These are phyloP conservation scores for Fusarium penzigii DNA, from an alignment of 2,329 filamentous ascomycete genomes.

Conservation along the genomic window DNA sequence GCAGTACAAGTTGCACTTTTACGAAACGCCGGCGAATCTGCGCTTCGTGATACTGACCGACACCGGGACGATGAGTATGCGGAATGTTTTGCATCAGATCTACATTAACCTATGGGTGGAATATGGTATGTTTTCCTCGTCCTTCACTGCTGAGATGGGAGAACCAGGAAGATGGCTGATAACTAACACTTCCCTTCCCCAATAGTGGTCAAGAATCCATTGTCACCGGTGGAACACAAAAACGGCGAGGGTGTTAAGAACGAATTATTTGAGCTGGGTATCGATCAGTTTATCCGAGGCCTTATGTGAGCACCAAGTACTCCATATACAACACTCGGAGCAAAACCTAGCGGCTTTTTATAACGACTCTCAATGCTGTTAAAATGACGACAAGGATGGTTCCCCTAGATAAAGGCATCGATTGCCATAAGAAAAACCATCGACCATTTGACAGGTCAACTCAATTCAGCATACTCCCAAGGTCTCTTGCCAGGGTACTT, in stretches of 20 bases:
- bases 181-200: constrained; percentile 4
- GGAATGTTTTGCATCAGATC: constrained; percentile 94
- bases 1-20: constrained; percentile 98
- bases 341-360: no score
- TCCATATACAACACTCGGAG: no score
- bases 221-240: constrained; percentile 68
- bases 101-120: constrained; percentile 98
- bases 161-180: not conserved
- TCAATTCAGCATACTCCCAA: no score
- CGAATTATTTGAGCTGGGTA: constrained; percentile 68
- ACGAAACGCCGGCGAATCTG: constrained; percentile 93
- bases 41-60: constrained; percentile 98
- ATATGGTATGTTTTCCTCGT: constrained; percentile 66
- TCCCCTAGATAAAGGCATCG: no score
- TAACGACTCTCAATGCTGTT: no score
- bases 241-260: constrained; percentile 70
- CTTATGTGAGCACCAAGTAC: constrained; percentile 50
- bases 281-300: constrained; percentile 77
- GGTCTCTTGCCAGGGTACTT: no score
- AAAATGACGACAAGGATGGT: no score
- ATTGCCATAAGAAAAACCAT: no score
- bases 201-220: constrained; percentile 69
- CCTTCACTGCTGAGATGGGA: not conserved
- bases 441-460: no score
- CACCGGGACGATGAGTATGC: constrained; percentile 83